Conservation (phyloP, 176 grass and related monocot genomes). For the Aegilops sharonensis region DNA sequence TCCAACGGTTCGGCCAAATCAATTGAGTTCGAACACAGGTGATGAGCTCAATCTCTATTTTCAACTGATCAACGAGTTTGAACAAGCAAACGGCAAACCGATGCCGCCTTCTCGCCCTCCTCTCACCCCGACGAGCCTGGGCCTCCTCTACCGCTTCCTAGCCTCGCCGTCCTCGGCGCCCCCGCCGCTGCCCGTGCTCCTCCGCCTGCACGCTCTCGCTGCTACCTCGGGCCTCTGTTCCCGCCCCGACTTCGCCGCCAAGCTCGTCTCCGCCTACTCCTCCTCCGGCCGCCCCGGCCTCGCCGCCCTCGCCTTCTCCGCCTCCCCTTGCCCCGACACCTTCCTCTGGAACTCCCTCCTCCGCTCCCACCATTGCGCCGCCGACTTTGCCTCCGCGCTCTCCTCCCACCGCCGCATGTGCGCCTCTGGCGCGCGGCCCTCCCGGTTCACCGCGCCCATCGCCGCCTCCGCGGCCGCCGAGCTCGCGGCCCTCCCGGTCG, state of each 20-base stretch:
- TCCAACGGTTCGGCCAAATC: no score
- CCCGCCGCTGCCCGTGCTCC: slow-evolving; percentile 27
- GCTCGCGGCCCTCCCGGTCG: slow-evolving; percentile 39
- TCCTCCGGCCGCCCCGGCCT: slow-evolving; percentile 35
- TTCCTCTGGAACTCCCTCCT: slow-evolving; percentile 82
- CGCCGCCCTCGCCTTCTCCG: slow-evolving; percentile 45
- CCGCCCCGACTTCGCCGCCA: slow-evolving; percentile 60
- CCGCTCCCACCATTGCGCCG: slow-evolving; percentile 45
- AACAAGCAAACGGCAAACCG: slow-evolving; percentile 9
- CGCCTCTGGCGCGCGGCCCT: slow-evolving; percentile 39
- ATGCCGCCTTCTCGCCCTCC: slow-evolving; percentile 24
- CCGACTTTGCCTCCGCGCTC: slow-evolving; percentile 38
- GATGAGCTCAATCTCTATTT: no score
- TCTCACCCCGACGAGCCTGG: not conserved
- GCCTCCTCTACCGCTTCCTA: slow-evolving; percentile 38
- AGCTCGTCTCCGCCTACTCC: slow-evolving; percentile 71
- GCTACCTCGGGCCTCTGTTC: slow-evolving; percentile 45
- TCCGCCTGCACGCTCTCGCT: slow-evolving; percentile 50
- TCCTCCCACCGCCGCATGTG: slow-evolving; percentile 45
- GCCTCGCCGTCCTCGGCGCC: slow-evolving; percentile 24
- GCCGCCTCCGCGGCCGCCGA: slow-evolving; percentile 54
- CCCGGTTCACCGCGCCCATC: slow-evolving; percentile 59
- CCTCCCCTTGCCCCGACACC: slow-evolving; percentile 33
- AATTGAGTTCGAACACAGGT: no score
- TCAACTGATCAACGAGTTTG: not conserved